Conservation (phyloP, 176 grass and related monocot species). For the Puya raimondii region DNA sequence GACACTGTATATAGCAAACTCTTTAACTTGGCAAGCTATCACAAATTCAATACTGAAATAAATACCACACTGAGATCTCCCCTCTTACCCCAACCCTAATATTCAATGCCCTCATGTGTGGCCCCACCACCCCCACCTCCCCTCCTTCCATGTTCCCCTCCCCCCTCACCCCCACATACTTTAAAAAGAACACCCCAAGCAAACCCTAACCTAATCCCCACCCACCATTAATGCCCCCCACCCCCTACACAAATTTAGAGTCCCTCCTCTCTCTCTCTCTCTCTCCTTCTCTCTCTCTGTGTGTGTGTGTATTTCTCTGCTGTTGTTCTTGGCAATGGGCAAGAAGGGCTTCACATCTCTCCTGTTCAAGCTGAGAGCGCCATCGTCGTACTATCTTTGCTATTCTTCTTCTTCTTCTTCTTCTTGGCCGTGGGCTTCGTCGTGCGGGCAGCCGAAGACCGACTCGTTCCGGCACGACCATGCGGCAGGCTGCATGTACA, state of each 20-base stretch:
- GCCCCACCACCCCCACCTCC: slow-evolving; percentile 13
- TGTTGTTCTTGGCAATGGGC: slow-evolving; percentile 13
- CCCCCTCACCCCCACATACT: slow-evolving; percentile 8
- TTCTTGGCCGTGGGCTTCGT: slow-evolving; percentile 47
- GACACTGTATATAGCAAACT: no score
- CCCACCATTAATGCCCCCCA: slow-evolving; percentile 26
- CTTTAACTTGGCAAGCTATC: no score
- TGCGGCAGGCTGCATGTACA: slow-evolving; percentile 22
- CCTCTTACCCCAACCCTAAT: background rate
- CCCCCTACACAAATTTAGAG: slow-evolving; percentile 4
- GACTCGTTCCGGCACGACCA: slow-evolving; percentile 43
- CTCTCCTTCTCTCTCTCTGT: slow-evolving; percentile 10
- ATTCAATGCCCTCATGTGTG: slow-evolving; percentile 21
- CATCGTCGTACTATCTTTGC: background rate
- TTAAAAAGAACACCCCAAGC: background rate
- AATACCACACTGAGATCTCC: background rate
- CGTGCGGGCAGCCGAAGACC: slow-evolving; percentile 43
- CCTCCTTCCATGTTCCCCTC: slow-evolving; percentile 26
- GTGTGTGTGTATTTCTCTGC: no score
- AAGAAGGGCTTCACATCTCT: slow-evolving; percentile 61
- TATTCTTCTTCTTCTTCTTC: background rate
- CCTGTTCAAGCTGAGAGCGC: slow-evolving; percentile 35
- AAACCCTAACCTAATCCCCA: background rate
- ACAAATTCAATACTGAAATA: no score
- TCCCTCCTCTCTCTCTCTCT: slow-evolving; percentile 9